These are phyloP conservation scores for Pilatotrama ljubarskyi DNA, from an alignment of 768 basidiomycete species.

Conservation along the genomic window DNA sequence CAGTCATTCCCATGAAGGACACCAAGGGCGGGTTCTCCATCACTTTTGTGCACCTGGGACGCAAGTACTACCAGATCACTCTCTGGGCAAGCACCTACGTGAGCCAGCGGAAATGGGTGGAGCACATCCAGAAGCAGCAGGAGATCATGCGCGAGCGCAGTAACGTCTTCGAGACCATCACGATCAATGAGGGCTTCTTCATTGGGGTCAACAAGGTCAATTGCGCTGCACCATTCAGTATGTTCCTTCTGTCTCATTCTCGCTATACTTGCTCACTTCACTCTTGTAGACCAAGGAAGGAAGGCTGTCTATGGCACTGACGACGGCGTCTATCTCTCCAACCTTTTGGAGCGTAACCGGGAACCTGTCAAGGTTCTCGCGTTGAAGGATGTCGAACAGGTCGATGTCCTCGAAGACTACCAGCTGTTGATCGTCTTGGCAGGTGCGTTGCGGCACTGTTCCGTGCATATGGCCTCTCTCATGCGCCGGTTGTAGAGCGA, in stretches of 20 bases:
- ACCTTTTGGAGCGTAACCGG: conserved; percentile 70
- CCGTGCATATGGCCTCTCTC: neutral
- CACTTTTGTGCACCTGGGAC: conserved; percentile 91
- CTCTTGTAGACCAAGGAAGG: conserved; percentile 65
- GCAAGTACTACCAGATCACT: conserved; percentile 88
- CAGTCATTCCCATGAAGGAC: conserved; percentile 52
- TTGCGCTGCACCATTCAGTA: conserved; percentile 87
- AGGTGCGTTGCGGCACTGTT: conserved; percentile 46
- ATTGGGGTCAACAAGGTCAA: conserved; percentile 82
- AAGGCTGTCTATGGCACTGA: conserved; percentile 96
- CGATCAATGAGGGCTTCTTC: conserved; percentile 89
- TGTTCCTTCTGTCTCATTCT: conserved; percentile 37
- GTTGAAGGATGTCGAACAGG: conserved; percentile 86
- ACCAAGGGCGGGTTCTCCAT: conserved; percentile 87
- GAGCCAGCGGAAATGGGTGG: conserved; percentile 91
- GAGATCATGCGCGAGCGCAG: conserved; percentile 80
- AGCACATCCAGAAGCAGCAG: conserved; percentile 89
- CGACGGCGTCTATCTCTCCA: conserved; percentile 94
- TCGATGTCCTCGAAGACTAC: conserved; percentile 95
- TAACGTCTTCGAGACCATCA: conserved; percentile 80
- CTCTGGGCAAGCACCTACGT: conserved; percentile 88
- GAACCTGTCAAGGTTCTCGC: conserved; percentile 91
- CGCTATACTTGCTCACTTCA: neutral
- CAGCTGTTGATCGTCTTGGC: conserved; percentile 97
- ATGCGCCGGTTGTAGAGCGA: conserved; percentile 59